Evolutionary conservation across 257 asterid genomes (phyloP).

Genomic region (Nicotiana paniculata): DNA sequence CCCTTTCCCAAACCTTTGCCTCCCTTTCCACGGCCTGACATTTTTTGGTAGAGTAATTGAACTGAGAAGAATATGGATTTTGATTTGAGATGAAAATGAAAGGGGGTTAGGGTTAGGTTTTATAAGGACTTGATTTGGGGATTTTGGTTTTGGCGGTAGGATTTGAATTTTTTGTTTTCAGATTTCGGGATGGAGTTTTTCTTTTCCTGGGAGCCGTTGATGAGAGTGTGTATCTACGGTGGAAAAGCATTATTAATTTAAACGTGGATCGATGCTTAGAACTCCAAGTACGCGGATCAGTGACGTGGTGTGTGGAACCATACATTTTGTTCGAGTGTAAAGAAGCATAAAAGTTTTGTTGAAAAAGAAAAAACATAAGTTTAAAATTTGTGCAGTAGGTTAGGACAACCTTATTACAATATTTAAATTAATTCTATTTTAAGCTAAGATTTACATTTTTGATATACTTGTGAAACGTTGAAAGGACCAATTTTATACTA

Average conservation of each 20-base stretch:
- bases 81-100: not conserved
- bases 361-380: no score
- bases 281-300: not conserved
- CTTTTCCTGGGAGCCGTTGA: not conserved
- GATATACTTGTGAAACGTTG: no score
- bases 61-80: not conserved
- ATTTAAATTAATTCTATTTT: not conserved
- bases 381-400: no score
- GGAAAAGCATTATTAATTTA: not conserved
- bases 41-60: not conserved
- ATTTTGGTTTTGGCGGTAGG: conserved; percentile 1
- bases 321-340: not conserved
- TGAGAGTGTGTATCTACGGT: not conserved
- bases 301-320: not conserved
- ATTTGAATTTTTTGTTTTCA: not conserved
- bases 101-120: not conserved
- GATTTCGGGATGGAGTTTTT: not conserved
- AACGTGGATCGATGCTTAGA: not conserved
- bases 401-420: no score
- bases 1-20: conserved; percentile 14
- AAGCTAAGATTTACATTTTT: not conserved
- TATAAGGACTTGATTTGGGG: not conserved
- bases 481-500: no score
- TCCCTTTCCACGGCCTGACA: conserved; percentile 18
- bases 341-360: not conserved